Conservation (phyloP, 371 early-diverging fungal species). For the Umbelopsis sp. region DNA sequence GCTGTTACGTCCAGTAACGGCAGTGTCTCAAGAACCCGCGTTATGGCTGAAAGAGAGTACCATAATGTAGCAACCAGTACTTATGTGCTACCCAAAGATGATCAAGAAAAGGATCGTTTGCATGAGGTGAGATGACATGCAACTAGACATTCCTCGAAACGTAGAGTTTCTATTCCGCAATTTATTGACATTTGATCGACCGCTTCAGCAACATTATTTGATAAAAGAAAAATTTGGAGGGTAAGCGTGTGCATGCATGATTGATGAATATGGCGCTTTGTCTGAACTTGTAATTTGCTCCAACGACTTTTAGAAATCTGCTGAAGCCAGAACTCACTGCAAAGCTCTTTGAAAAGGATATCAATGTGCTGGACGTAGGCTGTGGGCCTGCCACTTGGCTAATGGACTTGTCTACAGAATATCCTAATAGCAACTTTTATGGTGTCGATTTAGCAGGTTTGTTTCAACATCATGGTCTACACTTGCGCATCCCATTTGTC, state of each 20-base stretch:
- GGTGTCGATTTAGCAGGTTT: slow-evolving; percentile 36
- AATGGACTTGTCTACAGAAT: slow-evolving; percentile 44
- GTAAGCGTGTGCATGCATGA: neutral
- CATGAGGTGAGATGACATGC: slow-evolving; percentile 36
- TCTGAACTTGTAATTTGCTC: neutral
- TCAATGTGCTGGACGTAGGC: slow-evolving; percentile 38
- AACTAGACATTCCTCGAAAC: neutral
- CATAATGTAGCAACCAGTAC: slow-evolving; percentile 35
- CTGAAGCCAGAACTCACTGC: slow-evolving; percentile 34
- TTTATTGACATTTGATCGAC: neutral
- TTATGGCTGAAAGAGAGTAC: slow-evolving; percentile 37
- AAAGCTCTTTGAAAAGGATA: slow-evolving; percentile 34
- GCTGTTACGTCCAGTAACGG: neutral
- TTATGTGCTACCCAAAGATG: slow-evolving; percentile 44
- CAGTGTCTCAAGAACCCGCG: slow-evolving; percentile 8
- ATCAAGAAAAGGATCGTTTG: slow-evolving; percentile 45
- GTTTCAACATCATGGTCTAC: neutral
- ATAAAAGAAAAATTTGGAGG: slow-evolving; percentile 5
- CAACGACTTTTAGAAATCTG: slow-evolving; percentile 31
- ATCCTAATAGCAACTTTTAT: slow-evolving; percentile 39
- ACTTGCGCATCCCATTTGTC: neutral
- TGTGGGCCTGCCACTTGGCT: slow-evolving; percentile 53
- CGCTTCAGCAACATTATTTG: slow-evolving; percentile 12
- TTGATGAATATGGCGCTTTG: no score
- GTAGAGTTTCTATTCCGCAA: no score